Evolutionary conservation across 306 rosid species (phyloP).

Genomic region (Dryas octopetala): DNA sequence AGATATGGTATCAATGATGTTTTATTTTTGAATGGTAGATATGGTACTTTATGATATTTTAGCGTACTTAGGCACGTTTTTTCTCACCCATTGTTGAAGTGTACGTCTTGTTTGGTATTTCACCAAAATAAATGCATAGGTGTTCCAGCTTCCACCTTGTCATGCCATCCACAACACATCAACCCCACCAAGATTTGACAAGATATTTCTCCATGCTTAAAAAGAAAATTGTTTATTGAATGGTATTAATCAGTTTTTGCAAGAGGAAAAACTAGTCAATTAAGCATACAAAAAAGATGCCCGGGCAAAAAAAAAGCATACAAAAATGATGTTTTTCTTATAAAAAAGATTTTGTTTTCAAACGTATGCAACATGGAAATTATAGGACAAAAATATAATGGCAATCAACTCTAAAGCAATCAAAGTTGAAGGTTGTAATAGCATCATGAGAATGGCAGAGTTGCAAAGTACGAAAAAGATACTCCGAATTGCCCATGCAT

Average conservation of each 20-base stretch:
- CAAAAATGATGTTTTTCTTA: no score
- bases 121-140: constrained; percentile 7
- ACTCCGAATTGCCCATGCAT: no score
- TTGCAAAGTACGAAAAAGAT: no score
- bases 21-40: neutral
- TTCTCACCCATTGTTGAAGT: neutral
- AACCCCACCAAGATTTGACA: constrained; percentile 6
- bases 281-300: no score
- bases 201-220: neutral
- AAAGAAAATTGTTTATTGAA: neutral
- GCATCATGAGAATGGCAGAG: no score
- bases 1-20: neutral
- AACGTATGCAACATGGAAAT: no score
- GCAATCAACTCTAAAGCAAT: no score
- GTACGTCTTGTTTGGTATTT: neutral
- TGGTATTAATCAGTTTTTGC: neutral
- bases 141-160: neutral
- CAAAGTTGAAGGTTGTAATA: no score
- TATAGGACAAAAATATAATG: no score
- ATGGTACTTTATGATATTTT: neutral
- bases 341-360: no score
- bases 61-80: neutral
- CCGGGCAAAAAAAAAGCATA: no score
- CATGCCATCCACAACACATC: neutral
- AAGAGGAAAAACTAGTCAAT: neutral